Percentiles rank a stretch among this genome's conserved stretches.
Evolutionary conservation across 2,329 filamentous ascomycete species (phyloP).

Genomic region (Cladosporium cucumerinum): DNA sequence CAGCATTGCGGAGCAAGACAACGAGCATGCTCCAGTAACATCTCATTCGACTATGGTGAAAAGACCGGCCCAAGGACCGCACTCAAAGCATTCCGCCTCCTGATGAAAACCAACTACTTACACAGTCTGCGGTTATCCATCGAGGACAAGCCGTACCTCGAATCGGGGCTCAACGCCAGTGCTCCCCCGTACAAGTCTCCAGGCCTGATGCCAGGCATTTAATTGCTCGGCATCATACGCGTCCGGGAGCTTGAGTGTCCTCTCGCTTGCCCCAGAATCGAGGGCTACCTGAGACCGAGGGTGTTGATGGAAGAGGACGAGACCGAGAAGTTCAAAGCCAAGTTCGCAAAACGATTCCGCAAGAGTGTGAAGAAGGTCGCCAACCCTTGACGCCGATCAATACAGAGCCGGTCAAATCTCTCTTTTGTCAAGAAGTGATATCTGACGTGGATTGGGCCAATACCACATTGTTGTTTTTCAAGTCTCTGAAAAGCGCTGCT

Average conservation of each 20-base stretch:
- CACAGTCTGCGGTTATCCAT: not conserved
- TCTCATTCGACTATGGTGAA: not conserved
- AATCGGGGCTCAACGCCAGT: not conserved
- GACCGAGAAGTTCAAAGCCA: not conserved
- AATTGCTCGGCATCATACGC: not conserved
- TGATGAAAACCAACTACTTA: not conserved
- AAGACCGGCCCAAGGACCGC: not conserved
- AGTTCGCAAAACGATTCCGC: not conserved
- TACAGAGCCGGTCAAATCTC: no score
- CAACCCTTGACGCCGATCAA: no score
- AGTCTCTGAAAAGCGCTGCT: no score
- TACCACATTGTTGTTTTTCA: no score
- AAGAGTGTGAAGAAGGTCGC: no score
- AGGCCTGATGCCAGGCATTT: not conserved
- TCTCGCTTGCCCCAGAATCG: not conserved
- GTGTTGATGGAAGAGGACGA: not conserved
- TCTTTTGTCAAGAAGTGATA: no score
- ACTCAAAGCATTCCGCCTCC: not conserved
- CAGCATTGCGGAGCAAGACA: not conserved
- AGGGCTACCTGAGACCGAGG: not conserved
- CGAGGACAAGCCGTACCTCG: not conserved
- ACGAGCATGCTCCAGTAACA: not conserved
- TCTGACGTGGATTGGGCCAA: no score
- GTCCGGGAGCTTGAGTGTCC: not conserved
- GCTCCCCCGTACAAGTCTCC: not conserved